phyloP scores from a whole-genome alignment of 176 grass and related monocot species.

The Phragmites australis region DNA sequence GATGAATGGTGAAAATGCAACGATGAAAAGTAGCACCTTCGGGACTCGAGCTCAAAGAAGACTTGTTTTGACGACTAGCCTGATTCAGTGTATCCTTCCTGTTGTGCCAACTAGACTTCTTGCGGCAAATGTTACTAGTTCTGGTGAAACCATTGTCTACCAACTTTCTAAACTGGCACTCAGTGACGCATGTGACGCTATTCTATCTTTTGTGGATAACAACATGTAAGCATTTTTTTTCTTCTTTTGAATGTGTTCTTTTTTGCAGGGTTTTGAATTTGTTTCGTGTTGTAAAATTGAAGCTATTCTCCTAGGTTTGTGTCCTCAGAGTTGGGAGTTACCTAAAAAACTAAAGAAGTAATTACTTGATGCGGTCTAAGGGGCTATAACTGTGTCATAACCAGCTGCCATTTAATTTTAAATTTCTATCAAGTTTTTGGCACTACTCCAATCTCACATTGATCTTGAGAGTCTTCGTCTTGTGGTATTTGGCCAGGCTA shows the following conservation, averaged over 20 bases:
- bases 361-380: background rate
- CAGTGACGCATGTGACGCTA: background rate
- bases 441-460: constrained; percentile 1
- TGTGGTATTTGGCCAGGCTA: constrained; percentile 43
- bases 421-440: background rate
- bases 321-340: background rate
- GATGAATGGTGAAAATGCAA: constrained; percentile 36
- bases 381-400: constrained; percentile 17
- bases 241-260: background rate
- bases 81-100: constrained; percentile 53
- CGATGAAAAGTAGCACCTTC: background rate
- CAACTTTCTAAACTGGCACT: constrained; percentile 40
- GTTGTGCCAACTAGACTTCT: constrained; percentile 40
- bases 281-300: background rate
- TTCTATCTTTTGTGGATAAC: constrained; percentile 21
- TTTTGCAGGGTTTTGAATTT: constrained; percentile 1
- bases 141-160: constrained; percentile 38
- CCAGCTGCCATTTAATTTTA: constrained; percentile 2
- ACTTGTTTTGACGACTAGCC: constrained; percentile 41
- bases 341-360: constrained; percentile 6
- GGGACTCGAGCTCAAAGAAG: constrained; percentile 35
- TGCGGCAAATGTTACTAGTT: constrained; percentile 28
- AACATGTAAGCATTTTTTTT: constrained; percentile 32
- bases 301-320: background rate
- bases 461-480: constrained; percentile 2